A percentile compares a stretch with the other conserved stretches of the same genome.
Conservation (phyloP, 192 early-diverging fungal species). For the Coemansia sp. region DNA sequence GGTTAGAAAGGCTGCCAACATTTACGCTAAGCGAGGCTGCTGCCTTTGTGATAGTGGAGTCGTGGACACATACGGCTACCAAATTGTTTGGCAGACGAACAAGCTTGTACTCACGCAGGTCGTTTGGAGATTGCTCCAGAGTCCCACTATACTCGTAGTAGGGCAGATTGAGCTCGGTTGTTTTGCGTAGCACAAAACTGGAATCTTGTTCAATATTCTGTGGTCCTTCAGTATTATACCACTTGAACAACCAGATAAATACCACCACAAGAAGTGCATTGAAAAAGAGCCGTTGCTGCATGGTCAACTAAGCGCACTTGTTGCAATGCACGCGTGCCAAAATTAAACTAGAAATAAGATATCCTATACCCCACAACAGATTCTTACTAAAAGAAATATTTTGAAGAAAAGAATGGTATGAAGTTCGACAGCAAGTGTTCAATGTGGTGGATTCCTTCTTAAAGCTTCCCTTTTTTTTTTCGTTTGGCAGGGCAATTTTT, state of each 20-base stretch:
- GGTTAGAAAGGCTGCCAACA: slow-evolving; percentile 61
- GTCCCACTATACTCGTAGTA: slow-evolving; percentile 20
- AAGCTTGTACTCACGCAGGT: slow-evolving; percentile 60
- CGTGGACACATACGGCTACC: slow-evolving; percentile 59
- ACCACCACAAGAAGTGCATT: not conserved
- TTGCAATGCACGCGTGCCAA: not conserved
- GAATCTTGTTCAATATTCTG: not conserved
- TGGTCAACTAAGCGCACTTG: not conserved
- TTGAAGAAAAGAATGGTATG: not conserved
- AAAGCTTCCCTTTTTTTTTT: not conserved
- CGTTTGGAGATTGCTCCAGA: slow-evolving; percentile 56
- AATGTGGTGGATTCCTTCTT: not conserved
- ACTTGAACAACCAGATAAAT: not conserved
- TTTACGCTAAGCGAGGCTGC: slow-evolving; percentile 60
- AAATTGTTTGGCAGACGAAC: slow-evolving; percentile 60
- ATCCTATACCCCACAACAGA: not conserved
- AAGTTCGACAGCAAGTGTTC: not conserved
- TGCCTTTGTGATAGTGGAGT: slow-evolving; percentile 51
- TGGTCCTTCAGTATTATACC: not conserved
- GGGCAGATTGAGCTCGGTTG: slow-evolving; percentile 9
- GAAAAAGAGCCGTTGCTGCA: not conserved
- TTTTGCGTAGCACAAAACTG: slow-evolving; percentile 1
- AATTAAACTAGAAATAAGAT: not conserved
- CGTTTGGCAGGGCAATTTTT: not conserved
- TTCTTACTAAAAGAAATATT: not conserved